Base-by-base conservation (phyloP, 768 basidiomycete genomes). In the Tremella yokohamensis region DNA sequence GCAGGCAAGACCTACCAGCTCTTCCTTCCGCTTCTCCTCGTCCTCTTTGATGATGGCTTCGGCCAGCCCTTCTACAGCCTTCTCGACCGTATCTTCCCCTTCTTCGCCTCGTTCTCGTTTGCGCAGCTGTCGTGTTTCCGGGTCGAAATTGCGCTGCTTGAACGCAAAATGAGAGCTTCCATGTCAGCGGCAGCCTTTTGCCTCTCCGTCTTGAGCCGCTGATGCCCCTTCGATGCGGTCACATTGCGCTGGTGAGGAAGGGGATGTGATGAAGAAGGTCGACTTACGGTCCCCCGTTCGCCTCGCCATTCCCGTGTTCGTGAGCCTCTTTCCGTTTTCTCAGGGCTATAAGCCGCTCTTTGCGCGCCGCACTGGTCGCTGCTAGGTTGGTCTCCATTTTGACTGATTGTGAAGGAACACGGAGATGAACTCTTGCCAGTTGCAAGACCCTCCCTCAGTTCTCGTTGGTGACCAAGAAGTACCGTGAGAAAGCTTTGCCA, bases 11-110 rank as follows among this genome's bases (percentile, higher is more conserved):
- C 85, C 60, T 73, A 93, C 93, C 73, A 98, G 80, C 67, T 98
- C 94, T 75, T 94, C 87, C 11, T 84, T 83, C 70, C 91, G 80
- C 63, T 84, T 84, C 72, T 84, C 83, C 74, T 90, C 89, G 71
- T 98, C 93, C 75, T 93, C 89, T 20, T 81, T 79, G 57, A 96
- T 85, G 69, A 96, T 91, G 65, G 79, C 78, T 73, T 93, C 87
- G 8, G 90, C 88, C 60, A 96, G 78, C 0, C 91, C 91, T 55
- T 85, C 82, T 1, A 94, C 86, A 58, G 85, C 81, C 65, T 84
- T 85, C 78, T 98, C 94, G 1, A 98, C 85, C 0, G 94, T 96
- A 66, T 96, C 75, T 24, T 78, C 77, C 16, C 85, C 76, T 87
- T 90, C 74, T 83, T 83, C 65, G 88, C 76, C 52, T 45, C 34